Base-by-base conservation (phyloP, 2,329 filamentous ascomycete genomes). In the Fusarium sp. region DNA sequence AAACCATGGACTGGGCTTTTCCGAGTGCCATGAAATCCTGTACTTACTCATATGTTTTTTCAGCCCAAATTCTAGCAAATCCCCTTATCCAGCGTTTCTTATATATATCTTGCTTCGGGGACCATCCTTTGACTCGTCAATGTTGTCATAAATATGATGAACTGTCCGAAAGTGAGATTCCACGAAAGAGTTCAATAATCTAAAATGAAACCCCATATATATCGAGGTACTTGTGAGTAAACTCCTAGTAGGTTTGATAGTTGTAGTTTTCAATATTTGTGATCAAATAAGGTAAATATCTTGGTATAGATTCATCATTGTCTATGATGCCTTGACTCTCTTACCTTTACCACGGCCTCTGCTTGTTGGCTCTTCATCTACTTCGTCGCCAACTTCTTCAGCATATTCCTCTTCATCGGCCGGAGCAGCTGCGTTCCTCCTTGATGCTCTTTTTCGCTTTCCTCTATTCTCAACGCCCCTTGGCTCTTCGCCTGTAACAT, bases 361-460 rank as follows among this genome's bases (percentile, higher is more conserved):
- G 38, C 32, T 54, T 24, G 51, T 30, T 22, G 55, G 41, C 32
- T 34, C 52, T 24, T 66, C 62, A 20, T 70, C 74, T 22, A 62
- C 63, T 41, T 67, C 52, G 32, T 69, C 70, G 8, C 47, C 75
- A 34, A 63, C 72, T 22, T 70, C 65, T 39, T 75, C 75, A 22
- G 50, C 51, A 42, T 73, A 39, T 20, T 74, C 66, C 12, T 64
- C 75, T n/a, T 72, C 71, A 14, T 62, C 76, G 13, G 65, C 68
- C n/a, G 52, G 72, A 13, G 62, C 73, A 14, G 56, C 60, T 20
- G 51, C 73, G 28, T 63, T 72, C 47, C 67, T 72, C 30, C 73
- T 75, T 45, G 73, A 60, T 4, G 56, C 42, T 32, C 78, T 74
- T 52, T 77, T 78, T 50, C 78, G 75, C 69, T 80, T 79, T 22